Conservation (phyloP, 2,329 filamentous ascomycete species). For the Cercospora brassicicola region DNA sequence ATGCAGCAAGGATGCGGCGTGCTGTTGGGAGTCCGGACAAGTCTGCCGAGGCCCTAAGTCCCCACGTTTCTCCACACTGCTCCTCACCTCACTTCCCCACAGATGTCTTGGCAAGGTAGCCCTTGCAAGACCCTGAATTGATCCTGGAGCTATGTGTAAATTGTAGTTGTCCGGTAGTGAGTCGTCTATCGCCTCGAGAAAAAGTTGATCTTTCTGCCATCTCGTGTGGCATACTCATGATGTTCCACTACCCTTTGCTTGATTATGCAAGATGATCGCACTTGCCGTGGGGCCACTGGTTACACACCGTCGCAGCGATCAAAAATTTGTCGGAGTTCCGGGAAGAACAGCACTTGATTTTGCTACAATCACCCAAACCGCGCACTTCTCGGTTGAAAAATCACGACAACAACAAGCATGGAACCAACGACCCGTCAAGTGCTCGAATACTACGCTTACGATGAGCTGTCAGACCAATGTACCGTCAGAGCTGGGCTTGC, state of each 20-base stretch:
- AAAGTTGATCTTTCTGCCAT: background rate
- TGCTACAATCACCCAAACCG: background rate
- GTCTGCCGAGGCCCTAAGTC: background rate
- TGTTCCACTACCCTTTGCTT: background rate
- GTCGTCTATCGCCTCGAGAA: background rate
- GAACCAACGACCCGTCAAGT: background rate
- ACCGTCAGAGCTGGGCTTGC: background rate
- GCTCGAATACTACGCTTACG: background rate
- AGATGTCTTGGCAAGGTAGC: background rate
- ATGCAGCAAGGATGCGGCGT: background rate
- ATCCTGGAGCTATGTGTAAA: background rate
- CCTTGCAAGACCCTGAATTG: background rate
- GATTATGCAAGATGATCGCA: background rate
- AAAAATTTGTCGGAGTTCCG: background rate
- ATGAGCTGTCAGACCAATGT: background rate
- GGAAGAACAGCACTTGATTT: background rate
- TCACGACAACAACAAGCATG: background rate
- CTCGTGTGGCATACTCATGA: background rate
- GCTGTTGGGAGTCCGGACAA: background rate
- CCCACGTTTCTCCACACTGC: background rate
- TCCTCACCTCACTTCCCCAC: background rate
- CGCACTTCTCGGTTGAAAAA: background rate
- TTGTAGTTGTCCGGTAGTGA: too few species aligned
- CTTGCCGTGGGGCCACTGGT: background rate
- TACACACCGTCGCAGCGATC: background rate